Evolutionary conservation across 225 moss, liverwort and hornwort genomes (phyloP), one percentile per base, ranked within the genome.

Genomic region (Anthoceros angustus): DNA sequence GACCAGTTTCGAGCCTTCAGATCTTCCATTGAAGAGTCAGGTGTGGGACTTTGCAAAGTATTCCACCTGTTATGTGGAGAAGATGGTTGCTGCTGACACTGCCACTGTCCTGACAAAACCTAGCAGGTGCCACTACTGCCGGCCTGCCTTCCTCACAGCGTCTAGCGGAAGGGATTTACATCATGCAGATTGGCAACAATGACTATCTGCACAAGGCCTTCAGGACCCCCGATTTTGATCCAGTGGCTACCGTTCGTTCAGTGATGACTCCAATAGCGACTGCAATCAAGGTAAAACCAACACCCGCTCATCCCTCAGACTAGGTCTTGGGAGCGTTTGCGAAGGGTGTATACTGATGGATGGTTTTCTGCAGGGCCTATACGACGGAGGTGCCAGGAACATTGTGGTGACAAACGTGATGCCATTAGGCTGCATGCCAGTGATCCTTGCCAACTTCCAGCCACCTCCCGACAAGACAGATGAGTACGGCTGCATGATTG

Each of bases 1-100:
- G 76, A 81, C 63, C 81, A 84, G 0, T 84, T 84, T 48, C 70
- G 69, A 0, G 43, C 68, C 39, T 79, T 84, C 26, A 66, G 15
- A 8, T 50, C 0, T 5, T 12, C 25, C 0, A 40, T 63, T 15
- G 63, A 80, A 5, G 42, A 25, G 42, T 50, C 65, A 42, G 39
- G 16, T 23, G 39, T 9, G 10, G 16, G 63, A 60, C 38, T 42
- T 25, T 62, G 26, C 14, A 14, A 26, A 6, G 7, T 8, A 9
- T n/a, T 41, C 20, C 4, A 2, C 41, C 48, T 66, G 10, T 15
- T 46, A 42, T 67, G 39, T n/a, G 8, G 18, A 14, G 43, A n/a
- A 48, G 2, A 21, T 67, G 23, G 15, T 5, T n/a, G 43, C 16
- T 45, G 12, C 8, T 32, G 32, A 32, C 32, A 1, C 0, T 67